Evolutionary conservation across 116 monocot species (phyloP), one percentile per base, ranked within the genome.

Genomic region (Posidonia oceanica): DNA sequence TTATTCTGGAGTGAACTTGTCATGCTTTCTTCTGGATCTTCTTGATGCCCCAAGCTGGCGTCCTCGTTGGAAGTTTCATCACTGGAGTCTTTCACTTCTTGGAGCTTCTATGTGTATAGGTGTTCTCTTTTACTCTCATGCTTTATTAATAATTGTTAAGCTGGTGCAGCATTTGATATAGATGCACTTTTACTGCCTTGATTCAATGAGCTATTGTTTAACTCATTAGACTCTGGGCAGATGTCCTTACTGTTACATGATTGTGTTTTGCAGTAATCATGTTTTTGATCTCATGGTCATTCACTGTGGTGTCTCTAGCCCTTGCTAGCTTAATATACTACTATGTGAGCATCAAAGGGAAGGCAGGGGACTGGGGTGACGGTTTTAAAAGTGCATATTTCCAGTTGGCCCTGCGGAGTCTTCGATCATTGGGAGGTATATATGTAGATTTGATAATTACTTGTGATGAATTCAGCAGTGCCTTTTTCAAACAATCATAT

Each of bases 1-100:
- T 72, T 95, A 95, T 81, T 74, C 84, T 7, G 95, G 95, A 41
- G 95, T 95, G 52, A 95, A 95, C 78, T 67, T 95, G 67, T 91
- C 91, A 16, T 95, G 95, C 69, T 95, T 95, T 61, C 88, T 95
- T 69, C 72, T 95, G 63, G 95, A 95, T 69, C 86, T 95, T 63
- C 91, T 95, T 65, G 95, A 95, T 86, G 95, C 95, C 63, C 95
- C 95, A 58, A 95, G 95, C 66, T 95, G 95, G 95, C 86, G 95
- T 21, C 95, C 95, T 52, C 80, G 95, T 63, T 91, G 95, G 95
- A 95, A 84, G 71, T 91, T 95, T 74, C 95, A 95, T 55, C 95
- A 95, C 52, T 95, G 95, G 95, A 95, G 91, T 71, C 77, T 95
- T 56, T 95, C 95, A 54, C 91, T 95, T 82, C 38, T 95, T 38